phyloP scores from a whole-genome alignment of 208 protist species.

The Strigomonas culicis region DNA sequence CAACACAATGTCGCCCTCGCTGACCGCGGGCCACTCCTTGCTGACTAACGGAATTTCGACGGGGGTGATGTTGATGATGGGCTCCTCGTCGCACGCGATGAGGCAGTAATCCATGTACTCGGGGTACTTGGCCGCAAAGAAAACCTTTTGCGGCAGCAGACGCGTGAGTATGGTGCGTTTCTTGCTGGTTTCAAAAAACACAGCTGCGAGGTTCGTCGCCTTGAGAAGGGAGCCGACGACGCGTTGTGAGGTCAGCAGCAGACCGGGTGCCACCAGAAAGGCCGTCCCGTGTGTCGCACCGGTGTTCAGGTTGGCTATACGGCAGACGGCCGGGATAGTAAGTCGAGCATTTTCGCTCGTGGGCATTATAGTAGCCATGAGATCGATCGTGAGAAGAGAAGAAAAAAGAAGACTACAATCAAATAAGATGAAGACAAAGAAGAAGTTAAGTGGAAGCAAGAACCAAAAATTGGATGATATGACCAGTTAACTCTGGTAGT shows the following conservation, averaged over 20 bases:
- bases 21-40: conserved; percentile 71
- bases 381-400: conserved; percentile 9
- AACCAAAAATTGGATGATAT: no score
- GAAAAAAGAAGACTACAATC: not conserved
- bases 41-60: conserved; percentile 64
- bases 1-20: conserved; percentile 78
- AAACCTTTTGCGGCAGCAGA: conserved; percentile 67
- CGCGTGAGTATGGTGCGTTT: conserved; percentile 61
- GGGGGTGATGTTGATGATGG: conserved; percentile 70
- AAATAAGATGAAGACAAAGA: conserved; percentile 14
- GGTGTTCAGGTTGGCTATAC: conserved; percentile 34
- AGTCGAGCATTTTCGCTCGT: conserved; percentile 15
- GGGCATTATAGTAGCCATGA: no score
- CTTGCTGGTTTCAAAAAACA: conserved; percentile 90
- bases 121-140: conserved; percentile 74
- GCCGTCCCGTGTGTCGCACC: conserved; percentile 25
- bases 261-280: conserved; percentile 47
- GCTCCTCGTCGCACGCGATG: conserved; percentile 68
- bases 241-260: conserved; percentile 64
- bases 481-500: no score
- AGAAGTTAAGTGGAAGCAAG: no score
- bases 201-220: conserved; percentile 47
- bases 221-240: conserved; percentile 57
- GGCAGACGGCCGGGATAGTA: conserved; percentile 89
- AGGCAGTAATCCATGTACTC: conserved; percentile 91